Evolutionary conservation across 2,329 filamentous ascomycete genomes (phyloP).

Genomic region (Claviceps paspali): DNA sequence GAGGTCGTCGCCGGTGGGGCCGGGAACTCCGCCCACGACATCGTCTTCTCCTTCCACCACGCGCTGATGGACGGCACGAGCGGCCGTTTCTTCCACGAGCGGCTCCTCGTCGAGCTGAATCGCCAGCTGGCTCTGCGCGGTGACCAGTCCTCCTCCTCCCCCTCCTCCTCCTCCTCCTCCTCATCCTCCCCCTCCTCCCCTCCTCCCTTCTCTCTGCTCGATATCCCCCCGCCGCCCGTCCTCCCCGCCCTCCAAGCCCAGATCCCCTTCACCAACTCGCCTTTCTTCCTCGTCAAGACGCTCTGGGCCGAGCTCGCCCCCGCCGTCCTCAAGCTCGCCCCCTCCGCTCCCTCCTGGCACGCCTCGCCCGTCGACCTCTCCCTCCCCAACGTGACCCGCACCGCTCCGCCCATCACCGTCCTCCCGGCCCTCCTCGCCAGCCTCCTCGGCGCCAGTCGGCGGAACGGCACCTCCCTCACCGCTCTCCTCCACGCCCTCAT

Average conservation of each 20-base stretch:
- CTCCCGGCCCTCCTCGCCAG: conserved; percentile 10
- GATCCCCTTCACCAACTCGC: conserved; percentile 24
- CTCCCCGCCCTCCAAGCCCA: conserved; percentile 25
- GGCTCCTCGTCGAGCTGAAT: conserved; percentile 28
- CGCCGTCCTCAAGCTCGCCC: conserved; percentile 23
- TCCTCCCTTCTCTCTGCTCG: too few relatives aligned
- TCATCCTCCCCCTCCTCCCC: too few relatives aligned
- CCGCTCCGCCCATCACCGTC: conserved; percentile 24
- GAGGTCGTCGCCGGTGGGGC: conserved; percentile 21
- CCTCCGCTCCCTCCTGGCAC: too few relatives aligned
- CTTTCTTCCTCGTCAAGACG: conserved; percentile 22
- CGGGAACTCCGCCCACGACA: conserved; percentile 16
- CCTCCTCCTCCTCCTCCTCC: too few relatives aligned
- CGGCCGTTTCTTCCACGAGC: conserved; percentile 32
- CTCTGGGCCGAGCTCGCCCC: conserved; percentile 27
- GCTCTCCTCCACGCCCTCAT: conserved; percentile 31
- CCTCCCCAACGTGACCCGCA: conserved; percentile 19
- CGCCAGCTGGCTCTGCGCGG: too few relatives aligned
- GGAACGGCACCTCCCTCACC: conserved; percentile 30
- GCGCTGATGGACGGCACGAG: conserved; percentile 35
- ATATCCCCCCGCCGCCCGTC: background rate
- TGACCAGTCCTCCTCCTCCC: too few relatives aligned
- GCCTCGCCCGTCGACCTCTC: conserved; percentile 20
- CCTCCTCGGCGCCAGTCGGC: conserved; percentile 25
- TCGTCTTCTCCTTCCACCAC: conserved; percentile 37